phyloP scores from a whole-genome alignment of 768 basidiomycete species.

The Lactarius deliciosus region DNA sequence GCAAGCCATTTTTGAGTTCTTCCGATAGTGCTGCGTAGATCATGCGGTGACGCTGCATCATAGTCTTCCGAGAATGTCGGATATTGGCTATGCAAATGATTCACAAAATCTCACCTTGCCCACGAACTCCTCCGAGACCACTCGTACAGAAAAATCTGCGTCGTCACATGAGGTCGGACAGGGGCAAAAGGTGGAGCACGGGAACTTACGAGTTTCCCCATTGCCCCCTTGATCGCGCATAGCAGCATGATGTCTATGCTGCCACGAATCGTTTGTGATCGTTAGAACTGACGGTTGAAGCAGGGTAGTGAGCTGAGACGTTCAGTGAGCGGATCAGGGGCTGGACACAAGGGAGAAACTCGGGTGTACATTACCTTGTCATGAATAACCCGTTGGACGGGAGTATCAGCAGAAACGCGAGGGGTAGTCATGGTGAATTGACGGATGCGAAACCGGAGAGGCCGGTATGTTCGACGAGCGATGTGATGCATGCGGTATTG shows the following conservation, averaged over 20 bases:
- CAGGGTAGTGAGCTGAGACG: slow-evolving; percentile 55
- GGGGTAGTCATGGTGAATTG: slow-evolving; percentile 30
- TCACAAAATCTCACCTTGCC: slow-evolving; percentile 56
- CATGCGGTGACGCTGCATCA: slow-evolving; percentile 80
- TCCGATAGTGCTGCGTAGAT: slow-evolving; percentile 70
- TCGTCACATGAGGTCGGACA: slow-evolving; percentile 12
- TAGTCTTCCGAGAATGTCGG: slow-evolving; percentile 45
- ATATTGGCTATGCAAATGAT: slow-evolving; percentile 17
- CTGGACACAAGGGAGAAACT: slow-evolving; percentile 13
- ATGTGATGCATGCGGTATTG: slow-evolving; percentile 13
- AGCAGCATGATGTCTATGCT: slow-evolving; percentile 80
- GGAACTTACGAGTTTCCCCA: slow-evolving; percentile 75
- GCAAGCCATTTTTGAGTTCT: slow-evolving; percentile 68
- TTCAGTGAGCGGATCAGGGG: slow-evolving; percentile 24
- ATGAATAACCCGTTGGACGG: slow-evolving; percentile 28
- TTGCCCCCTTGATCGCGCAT: slow-evolving; percentile 71
- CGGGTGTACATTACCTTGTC: slow-evolving; percentile 30
- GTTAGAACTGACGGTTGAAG: slow-evolving; percentile 62
- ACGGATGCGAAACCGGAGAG: slow-evolving; percentile 27
- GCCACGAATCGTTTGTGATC: slow-evolving; percentile 80
- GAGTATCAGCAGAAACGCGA: slow-evolving; percentile 15
- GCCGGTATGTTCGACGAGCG: slow-evolving; percentile 26
- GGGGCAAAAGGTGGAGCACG: slow-evolving; percentile 29
- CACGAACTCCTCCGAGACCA: slow-evolving; percentile 70
- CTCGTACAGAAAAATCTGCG: slow-evolving; percentile 72